These are phyloP conservation scores for Coniosporium apollinis DNA, from an alignment of 495 filamentous ascomycete genomes.

Conservation along the genomic window DNA sequence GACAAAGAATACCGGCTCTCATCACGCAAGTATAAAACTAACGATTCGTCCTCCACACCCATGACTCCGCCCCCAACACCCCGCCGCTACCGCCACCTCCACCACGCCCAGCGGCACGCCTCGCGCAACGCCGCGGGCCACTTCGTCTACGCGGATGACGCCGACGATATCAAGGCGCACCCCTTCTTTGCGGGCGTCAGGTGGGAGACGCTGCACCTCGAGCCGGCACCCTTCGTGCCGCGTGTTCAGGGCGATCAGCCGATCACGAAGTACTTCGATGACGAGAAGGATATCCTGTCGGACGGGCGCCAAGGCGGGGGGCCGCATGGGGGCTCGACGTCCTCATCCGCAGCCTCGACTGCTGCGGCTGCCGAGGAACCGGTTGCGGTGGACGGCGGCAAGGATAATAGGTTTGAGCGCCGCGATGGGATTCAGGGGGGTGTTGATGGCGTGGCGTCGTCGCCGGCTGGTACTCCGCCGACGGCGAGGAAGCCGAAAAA, in stretches of 20 bases:
- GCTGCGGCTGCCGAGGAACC: constrained; percentile 7
- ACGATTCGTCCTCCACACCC: constrained; percentile 35
- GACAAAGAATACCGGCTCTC: constrained; percentile 61
- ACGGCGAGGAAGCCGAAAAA: constrained; percentile 28
- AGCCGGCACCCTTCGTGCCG: constrained; percentile 62
- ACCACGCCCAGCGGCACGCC: constrained; percentile 4
- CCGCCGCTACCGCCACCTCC: constrained; percentile 12
- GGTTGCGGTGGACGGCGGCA: constrained; percentile 10
- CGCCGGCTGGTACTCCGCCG: too few relatives aligned
- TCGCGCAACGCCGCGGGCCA: constrained; percentile 20
- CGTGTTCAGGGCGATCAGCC: constrained; percentile 43
- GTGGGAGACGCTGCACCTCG: constrained; percentile 33
- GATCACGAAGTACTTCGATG: constrained; percentile 82
- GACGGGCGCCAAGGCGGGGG: too few relatives aligned
- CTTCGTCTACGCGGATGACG: constrained; percentile 50
- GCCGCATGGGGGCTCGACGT: too few relatives aligned
- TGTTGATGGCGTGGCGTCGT: too few relatives aligned
- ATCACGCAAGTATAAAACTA: constrained; percentile 48
- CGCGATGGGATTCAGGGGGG: too few relatives aligned
- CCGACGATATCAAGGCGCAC: constrained; percentile 28
- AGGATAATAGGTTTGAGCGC: too few relatives aligned
- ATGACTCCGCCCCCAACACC: too few relatives aligned
- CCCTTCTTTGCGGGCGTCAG: constrained; percentile 25
- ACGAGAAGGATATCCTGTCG: constrained; percentile 48
- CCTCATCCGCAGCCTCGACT: constrained; percentile 1